Conservation (phyloP, 352 stramenopile genomes). For the Phytophthora meadii region DNA sequence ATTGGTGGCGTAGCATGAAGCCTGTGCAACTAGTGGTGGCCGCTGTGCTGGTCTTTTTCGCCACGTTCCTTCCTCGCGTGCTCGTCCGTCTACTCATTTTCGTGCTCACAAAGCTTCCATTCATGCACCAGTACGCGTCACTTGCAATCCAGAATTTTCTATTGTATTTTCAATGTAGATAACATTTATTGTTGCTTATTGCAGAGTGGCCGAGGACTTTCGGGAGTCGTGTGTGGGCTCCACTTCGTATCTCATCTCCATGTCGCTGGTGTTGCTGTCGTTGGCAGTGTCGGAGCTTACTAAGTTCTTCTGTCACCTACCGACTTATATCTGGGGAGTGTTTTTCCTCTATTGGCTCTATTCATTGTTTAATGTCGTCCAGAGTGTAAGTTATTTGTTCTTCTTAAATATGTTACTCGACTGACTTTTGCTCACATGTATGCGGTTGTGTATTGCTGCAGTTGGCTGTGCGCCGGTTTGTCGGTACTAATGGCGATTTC, state of each 20-base stretch:
- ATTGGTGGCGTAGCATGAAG: constrained; percentile 61
- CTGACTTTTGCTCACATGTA: background rate
- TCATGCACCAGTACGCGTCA: constrained; percentile 72
- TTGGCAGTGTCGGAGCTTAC: constrained; percentile 59
- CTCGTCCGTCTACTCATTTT: constrained; percentile 87
- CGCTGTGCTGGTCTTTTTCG: constrained; percentile 86
- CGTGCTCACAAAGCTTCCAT: constrained; percentile 86
- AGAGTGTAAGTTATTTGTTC: constrained; percentile 63
- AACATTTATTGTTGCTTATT: background rate
- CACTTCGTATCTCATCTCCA: constrained; percentile 87
- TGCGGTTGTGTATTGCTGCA: constrained; percentile 33
- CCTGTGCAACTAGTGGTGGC: constrained; percentile 59
- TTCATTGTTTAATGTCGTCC: constrained; percentile 89
- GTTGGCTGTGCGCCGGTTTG: constrained; percentile 81
- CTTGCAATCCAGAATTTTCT: too few species aligned
- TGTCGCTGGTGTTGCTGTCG: constrained; percentile 72
- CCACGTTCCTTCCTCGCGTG: constrained; percentile 86
- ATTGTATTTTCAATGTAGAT: background rate
- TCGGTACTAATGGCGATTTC: constrained; percentile 77
- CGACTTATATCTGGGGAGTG: constrained; percentile 86
- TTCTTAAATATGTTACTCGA: background rate
- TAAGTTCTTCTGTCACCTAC: constrained; percentile 79
- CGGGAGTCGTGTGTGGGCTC: constrained; percentile 76
- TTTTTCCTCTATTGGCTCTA: constrained; percentile 92
- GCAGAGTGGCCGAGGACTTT: constrained; percentile 84